Evolutionary conservation across 2,329 filamentous ascomycete genomes (phyloP).

Genomic region (Fusarium sp.): DNA sequence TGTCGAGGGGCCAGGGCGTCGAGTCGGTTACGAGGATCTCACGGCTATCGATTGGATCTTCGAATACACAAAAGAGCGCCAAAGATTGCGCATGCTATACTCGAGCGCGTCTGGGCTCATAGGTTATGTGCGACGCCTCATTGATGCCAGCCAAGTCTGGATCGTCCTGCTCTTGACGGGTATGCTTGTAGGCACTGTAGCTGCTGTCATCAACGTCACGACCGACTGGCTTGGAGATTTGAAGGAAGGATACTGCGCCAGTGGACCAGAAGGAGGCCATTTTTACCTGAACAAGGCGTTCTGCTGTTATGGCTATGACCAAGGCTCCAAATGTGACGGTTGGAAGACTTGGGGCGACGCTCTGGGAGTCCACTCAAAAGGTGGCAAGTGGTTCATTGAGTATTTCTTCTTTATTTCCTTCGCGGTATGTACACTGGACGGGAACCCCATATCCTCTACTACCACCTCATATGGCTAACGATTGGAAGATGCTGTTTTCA

Average conservation of each 20-base stretch:
- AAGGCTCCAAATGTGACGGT: constrained; percentile 80
- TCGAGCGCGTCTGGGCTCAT: constrained; percentile 74
- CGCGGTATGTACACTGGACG: constrained; percentile 66
- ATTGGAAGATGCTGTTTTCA: constrained; percentile 75
- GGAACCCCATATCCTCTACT: not conserved
- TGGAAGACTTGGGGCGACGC: constrained; percentile 89
- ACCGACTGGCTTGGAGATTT: constrained; percentile 94
- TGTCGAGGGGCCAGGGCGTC: constrained; percentile 84
- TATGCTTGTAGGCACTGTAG: constrained; percentile 82
- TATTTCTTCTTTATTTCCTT: constrained; percentile 89
- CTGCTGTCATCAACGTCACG: constrained; percentile 87
- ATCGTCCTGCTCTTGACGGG: constrained; percentile 87
- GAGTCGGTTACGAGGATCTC: constrained; percentile 94
- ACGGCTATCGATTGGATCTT: constrained; percentile 99
- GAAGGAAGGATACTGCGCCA: constrained; percentile 88
- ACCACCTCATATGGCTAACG: constrained; percentile 25
- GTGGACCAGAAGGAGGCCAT: constrained; percentile 76
- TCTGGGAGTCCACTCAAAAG: constrained; percentile 70
- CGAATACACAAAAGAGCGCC: constrained; percentile 95
- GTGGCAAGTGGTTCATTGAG: constrained; percentile 82
- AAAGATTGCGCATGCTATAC: constrained; percentile 81
- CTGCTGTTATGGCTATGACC: constrained; percentile 92
- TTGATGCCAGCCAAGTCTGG: constrained; percentile 93
- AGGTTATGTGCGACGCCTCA: constrained; percentile 75
- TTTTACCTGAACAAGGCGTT: constrained; percentile 94